These are phyloP conservation scores for Penicillium simplicissimum DNA, from an alignment of 495 filamentous ascomycete species.

Conservation along the genomic window DNA sequence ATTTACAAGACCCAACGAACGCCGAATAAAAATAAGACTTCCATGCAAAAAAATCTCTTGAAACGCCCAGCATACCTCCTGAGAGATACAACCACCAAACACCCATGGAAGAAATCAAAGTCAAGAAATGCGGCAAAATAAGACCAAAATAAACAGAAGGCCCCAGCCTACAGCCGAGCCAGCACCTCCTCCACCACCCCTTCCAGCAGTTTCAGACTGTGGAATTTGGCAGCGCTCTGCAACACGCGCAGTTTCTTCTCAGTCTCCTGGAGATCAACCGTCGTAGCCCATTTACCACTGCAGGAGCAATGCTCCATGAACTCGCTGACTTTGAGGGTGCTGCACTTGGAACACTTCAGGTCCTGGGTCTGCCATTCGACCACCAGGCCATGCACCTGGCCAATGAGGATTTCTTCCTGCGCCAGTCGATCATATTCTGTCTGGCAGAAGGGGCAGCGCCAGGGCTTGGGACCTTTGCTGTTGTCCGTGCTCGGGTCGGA, in stretches of 20 bases:
- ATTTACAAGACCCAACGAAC: slow-evolving; percentile 8
- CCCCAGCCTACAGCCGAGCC: slow-evolving; percentile 34
- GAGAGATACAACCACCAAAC: slow-evolving; percentile 10
- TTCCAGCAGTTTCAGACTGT: slow-evolving; percentile 77
- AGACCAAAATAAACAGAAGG: not conserved
- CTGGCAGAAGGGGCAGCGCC: slow-evolving; percentile 78
- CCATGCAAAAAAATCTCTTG: slow-evolving; percentile 2
- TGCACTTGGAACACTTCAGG: slow-evolving; percentile 70
- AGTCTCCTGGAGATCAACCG: slow-evolving; percentile 68
- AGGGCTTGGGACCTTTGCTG: slow-evolving; percentile 52
- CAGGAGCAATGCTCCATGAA: slow-evolving; percentile 97
- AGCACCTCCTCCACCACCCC: slow-evolving; percentile 68
- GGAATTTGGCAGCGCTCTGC: slow-evolving; percentile 71
- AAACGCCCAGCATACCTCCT: not conserved
- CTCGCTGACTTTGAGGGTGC: slow-evolving; percentile 69
- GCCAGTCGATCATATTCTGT: slow-evolving; percentile 71
- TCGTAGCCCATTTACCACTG: slow-evolving; percentile 78
- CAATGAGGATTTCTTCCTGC: slow-evolving; percentile 83
- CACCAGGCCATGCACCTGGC: slow-evolving; percentile 69
- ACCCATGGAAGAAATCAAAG: slow-evolving; percentile 8
- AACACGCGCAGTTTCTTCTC: slow-evolving; percentile 65
- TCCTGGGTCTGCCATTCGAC: slow-evolving; percentile 88
- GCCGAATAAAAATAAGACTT: not conserved
- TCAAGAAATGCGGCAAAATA: slow-evolving; percentile 12
- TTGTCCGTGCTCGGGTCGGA: slow-evolving; percentile 48